Base-by-base conservation (phyloP, 345 rosid species). In the Diplotaxis tenuifolia region DNA sequence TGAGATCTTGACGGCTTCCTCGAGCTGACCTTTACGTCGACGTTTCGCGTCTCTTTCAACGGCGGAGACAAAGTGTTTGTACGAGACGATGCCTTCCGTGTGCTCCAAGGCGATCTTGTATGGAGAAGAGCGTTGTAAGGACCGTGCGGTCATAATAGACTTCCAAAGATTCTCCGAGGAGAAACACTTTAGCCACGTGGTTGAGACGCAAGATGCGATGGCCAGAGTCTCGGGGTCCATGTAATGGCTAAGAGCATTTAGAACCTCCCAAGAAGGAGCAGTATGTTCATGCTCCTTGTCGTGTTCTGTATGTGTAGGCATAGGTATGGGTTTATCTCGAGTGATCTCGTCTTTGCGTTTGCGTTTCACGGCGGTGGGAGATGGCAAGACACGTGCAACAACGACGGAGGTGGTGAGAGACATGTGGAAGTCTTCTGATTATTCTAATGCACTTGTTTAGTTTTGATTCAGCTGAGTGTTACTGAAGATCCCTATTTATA, bases 151-250 rank as follows among this genome's bases (percentile, higher is more conserved):
- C 12, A 38, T 20, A 31, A 62, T 8, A 7, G 19, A 21, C 53
- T 23, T 57, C 78, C 78, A 74, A 22, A 74, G 16, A 57, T 47
- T 0, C 6, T 66, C 72, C 4, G 72, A 66, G 16, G 67, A 74
- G 11, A 74, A 66, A 18, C 72, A 66, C 5, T 58, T 34, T 3
- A 15, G 25, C 72, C 78, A 74, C 3, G 72, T 32, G 7, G 78
- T 22, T 14, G 72, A 74, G 67, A 74, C 66, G 62, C 78, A 74
- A 32, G 78, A 67, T 5, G 78, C 67, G 8, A 59, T 1, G 12
- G 66, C 40, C n/a, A 74, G 61, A 8, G 72, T 49, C 29, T 65
- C 60, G 0, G 72, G 72, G 3, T 74, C 54, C 61, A 61, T 58
- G 67, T 74, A 67, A 22, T 58, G 9, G 0, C 78, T 60, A 58